These are phyloP conservation scores for Daldinia decipiens DNA, from an alignment of 495 filamentous ascomycete genomes.

Conservation along the genomic window DNA sequence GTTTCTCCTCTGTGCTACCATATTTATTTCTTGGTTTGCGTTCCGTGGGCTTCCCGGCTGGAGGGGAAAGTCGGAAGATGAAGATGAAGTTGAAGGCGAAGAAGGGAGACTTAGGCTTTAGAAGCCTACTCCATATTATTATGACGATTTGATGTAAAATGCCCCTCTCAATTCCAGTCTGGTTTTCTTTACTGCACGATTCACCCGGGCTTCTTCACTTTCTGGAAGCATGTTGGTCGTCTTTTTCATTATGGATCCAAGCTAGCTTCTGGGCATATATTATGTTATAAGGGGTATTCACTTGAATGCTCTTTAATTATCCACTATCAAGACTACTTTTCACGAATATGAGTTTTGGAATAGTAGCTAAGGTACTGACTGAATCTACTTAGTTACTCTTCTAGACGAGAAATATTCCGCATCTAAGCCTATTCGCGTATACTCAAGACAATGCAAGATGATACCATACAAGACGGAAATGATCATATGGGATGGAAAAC, in stretches of 20 bases:
- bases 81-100: background rate
- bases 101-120: background rate
- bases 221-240: background rate
- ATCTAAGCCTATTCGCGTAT: too few species aligned
- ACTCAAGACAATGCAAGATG: too few species aligned
- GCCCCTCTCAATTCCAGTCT: too few species aligned
- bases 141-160: background rate
- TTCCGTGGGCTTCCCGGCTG: background rate
- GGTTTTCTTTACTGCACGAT: too few species aligned
- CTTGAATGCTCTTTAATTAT: too few species aligned
- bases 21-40: background rate
- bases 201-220: background rate
- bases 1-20: background rate
- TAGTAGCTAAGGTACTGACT: too few species aligned
- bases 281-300: too few species aligned
- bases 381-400: too few species aligned
- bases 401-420: too few species aligned
- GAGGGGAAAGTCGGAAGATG: background rate
- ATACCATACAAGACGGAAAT: background rate
- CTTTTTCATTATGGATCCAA: background rate
- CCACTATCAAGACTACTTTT: too few species aligned
- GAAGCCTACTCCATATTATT: too few species aligned
- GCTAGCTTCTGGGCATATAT: background rate
- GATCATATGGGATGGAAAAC: background rate
- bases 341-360: too few species aligned